Conservation (phyloP, 768 basidiomycete genomes). For the Lactarius deliciosus region DNA sequence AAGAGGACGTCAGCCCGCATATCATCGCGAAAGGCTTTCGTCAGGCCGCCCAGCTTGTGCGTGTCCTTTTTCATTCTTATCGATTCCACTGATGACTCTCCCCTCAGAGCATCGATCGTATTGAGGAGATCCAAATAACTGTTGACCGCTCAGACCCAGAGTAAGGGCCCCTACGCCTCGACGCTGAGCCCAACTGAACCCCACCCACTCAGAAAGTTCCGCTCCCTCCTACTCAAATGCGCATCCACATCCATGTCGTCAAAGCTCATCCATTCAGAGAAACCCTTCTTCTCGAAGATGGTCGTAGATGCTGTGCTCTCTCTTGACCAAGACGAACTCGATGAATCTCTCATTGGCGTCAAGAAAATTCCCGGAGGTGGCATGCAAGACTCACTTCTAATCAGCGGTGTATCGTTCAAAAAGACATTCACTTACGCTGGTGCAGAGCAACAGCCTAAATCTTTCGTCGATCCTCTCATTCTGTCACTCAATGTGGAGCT, state of each 20-base stretch:
- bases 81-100: slow-evolving; percentile 10
- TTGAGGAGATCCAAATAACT: slow-evolving; percentile 85
- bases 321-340: slow-evolving; percentile 89
- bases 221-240: slow-evolving; percentile 90
- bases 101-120: slow-evolving; percentile 73
- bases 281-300: slow-evolving; percentile 98
- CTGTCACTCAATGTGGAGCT: slow-evolving; percentile 96
- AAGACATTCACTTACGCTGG: slow-evolving; percentile 99
- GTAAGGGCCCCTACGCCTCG: slow-evolving; percentile 48
- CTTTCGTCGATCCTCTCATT: slow-evolving; percentile 84
- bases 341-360: slow-evolving; percentile 94
- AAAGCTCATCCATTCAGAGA: slow-evolving; percentile 97
- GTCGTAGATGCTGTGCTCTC: slow-evolving; percentile 95
- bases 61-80: slow-evolving; percentile 34
- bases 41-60: slow-evolving; percentile 80
- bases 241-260: slow-evolving; percentile 99
- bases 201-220: slow-evolving; percentile 69
- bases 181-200: neutral
- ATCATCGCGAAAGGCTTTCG: slow-evolving; percentile 97
- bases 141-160: slow-evolving; percentile 88
- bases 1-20: slow-evolving; percentile 96
- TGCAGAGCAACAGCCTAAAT: slow-evolving; percentile 97
- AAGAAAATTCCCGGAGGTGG: slow-evolving; percentile 98
- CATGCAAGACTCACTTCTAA: slow-evolving; percentile 91
- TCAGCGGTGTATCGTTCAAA: slow-evolving; percentile 95